A percentile compares a stretch with the other conserved stretches of the same genome.
These are phyloP conservation scores for Uncinocarpus reesii DNA, from an alignment of 2,329 filamentous ascomycete species.

Conservation along the genomic window DNA sequence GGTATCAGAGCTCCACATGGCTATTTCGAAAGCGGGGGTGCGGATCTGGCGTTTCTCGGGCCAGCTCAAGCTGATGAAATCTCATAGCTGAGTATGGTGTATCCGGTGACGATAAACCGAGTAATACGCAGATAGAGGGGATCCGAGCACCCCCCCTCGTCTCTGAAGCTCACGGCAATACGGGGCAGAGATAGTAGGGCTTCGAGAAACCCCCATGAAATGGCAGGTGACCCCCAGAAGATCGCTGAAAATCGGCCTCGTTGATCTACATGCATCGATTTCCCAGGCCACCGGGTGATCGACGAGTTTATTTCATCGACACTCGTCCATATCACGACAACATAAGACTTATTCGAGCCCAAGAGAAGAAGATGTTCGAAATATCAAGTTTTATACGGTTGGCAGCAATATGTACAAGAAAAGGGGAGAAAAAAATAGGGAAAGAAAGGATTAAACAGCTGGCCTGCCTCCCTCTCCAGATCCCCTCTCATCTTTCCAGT, in stretches of 20 bases:
- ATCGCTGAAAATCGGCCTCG: background rate
- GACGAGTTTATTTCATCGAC: conserved; percentile 7
- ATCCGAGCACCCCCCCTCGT: too few species aligned
- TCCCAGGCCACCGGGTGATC: background rate
- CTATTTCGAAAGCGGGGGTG: too few species aligned
- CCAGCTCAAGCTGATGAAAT: too few species aligned
- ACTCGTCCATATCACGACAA: background rate
- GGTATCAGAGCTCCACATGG: too few species aligned
- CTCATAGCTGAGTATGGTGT: too few species aligned
- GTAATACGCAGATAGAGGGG: too few species aligned
- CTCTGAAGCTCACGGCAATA: too few species aligned
- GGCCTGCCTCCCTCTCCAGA: conserved; percentile 3
- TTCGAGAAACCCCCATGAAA: too few species aligned
- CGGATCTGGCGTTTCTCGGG: too few species aligned
- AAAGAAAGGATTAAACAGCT: background rate
- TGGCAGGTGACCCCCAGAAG: background rate
- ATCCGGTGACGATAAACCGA: too few species aligned
- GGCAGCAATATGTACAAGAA: background rate
- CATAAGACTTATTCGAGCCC: background rate
- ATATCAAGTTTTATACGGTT: background rate
- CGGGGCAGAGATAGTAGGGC: too few species aligned
- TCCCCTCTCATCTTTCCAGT: background rate
- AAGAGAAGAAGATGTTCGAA: background rate
- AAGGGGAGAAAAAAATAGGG: background rate
- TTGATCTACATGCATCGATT: background rate